Evolutionary conservation across 2,329 filamentous ascomycete genomes (phyloP).

Genomic region (Penicillium sp.): DNA sequence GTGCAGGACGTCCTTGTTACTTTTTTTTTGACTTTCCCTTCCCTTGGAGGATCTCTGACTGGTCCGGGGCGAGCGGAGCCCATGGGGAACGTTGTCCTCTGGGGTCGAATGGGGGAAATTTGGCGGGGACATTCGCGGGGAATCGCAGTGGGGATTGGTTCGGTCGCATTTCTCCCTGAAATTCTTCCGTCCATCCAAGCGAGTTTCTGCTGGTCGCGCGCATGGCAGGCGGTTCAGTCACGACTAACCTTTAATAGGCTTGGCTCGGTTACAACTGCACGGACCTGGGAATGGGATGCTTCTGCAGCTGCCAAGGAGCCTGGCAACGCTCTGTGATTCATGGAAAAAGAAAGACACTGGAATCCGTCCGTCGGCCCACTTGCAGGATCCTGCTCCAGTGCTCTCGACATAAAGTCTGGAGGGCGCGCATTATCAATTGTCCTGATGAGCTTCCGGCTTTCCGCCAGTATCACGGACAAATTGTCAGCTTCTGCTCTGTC

Average conservation of each 20-base stretch:
- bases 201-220: not conserved
- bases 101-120: constrained; percentile 16
- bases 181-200: constrained; percentile 19
- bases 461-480: not conserved
- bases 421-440: constrained; percentile 1
- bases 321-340: constrained; percentile 11
- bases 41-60: not conserved
- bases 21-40: not conserved
- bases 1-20: not conserved
- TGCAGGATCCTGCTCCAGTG: not conserved
- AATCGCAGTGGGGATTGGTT: constrained; percentile 10
- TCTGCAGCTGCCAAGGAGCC: not conserved
- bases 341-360: constrained; percentile 7
- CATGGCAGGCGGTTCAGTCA: not conserved
- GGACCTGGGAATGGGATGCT: not conserved
- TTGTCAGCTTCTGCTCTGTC: not conserved
- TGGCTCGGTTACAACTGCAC: not conserved
- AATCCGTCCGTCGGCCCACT: constrained; percentile 16
- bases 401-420: constrained; percentile 5
- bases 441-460: not conserved
- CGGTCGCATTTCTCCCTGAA: not conserved
- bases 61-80: constrained; percentile 1
- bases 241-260: not conserved
- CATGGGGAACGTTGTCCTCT: not conserved
- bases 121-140: constrained; percentile 18